These are phyloP conservation scores for Cymbopogon citratus DNA, from an alignment of 176 grass and related monocot species.

Conservation along the genomic window DNA sequence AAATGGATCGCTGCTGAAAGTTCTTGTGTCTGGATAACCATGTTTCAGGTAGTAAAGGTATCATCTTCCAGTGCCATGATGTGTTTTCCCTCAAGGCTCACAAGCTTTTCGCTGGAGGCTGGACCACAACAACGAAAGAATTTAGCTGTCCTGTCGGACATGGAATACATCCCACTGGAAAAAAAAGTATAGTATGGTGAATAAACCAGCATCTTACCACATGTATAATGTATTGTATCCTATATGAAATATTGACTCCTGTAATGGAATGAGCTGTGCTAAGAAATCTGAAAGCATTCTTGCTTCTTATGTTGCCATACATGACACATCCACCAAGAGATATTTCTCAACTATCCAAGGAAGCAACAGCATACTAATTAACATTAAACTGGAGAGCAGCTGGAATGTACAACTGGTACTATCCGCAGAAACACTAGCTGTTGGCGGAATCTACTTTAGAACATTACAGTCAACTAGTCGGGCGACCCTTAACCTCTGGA, in stretches of 20 bases:
- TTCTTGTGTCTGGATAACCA: not conserved
- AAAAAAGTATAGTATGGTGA: not conserved
- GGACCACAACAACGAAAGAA: not conserved
- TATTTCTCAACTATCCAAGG: not conserved
- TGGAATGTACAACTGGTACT: constrained; percentile 12
- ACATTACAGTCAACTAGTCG: not conserved
- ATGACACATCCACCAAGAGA: not conserved
- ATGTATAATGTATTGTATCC: not conserved
- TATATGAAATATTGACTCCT: not conserved
- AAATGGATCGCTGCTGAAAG: not conserved
- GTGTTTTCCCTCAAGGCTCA: not conserved
- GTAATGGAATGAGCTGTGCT: not conserved
- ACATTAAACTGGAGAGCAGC: not conserved
- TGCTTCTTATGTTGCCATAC: not conserved
- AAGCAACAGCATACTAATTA: not conserved
- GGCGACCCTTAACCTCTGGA: constrained; percentile 14
- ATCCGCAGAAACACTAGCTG: constrained; percentile 18
- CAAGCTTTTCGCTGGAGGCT: not conserved
- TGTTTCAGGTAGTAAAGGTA: constrained; percentile 8
- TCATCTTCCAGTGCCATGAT: not conserved
- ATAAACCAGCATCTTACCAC: constrained; percentile 20
- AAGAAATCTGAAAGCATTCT: not conserved
- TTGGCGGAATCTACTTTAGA: not conserved
- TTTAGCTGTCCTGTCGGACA: not conserved
- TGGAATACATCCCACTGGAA: not conserved